A percentile compares a stretch with the other conserved stretches of the same genome.
Conservation (phyloP, 371 early-diverging fungal genomes). For the Zancudomyces culisetae region DNA sequence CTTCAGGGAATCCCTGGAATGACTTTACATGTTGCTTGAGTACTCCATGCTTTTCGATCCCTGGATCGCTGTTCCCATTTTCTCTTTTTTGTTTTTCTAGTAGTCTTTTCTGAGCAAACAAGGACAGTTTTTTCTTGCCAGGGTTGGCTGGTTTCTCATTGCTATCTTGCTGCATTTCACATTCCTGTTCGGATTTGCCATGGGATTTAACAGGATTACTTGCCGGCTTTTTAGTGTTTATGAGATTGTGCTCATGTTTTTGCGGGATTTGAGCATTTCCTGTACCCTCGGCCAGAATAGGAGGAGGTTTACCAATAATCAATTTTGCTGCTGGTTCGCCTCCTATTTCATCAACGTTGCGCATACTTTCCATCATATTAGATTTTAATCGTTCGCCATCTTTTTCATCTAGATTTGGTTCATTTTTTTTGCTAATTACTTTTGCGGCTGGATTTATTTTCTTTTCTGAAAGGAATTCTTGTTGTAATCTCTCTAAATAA, state of each 20-base stretch:
- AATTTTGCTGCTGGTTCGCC: not conserved
- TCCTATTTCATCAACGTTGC: not conserved
- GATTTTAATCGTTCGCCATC: not conserved
- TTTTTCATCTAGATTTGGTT: no score
- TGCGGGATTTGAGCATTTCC: not conserved
- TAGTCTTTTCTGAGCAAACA: slow-evolving; percentile 22
- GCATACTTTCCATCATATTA: not conserved
- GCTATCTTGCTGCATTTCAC: not conserved
- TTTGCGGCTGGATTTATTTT: not conserved
- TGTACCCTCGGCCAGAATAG: not conserved
- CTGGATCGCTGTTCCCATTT: not conserved
- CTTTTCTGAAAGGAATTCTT: not conserved
- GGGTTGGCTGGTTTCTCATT: not conserved
- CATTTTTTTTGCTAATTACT: not conserved
- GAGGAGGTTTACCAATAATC: not conserved
- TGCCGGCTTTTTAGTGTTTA: not conserved
- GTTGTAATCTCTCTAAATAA: not conserved
- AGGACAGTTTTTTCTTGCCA: slow-evolving; percentile 13
- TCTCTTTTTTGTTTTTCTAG: slow-evolving; percentile 8
- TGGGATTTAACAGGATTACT: not conserved
- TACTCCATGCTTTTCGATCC: not conserved
- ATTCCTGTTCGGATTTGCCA: not conserved
- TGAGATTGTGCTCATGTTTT: not conserved
- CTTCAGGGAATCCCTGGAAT: not conserved
- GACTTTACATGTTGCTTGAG: not conserved